Evolutionary conservation across 257 asterid species (phyloP), one percentile per base, ranked within the genome.

Genomic region (Lycium ferocissimum): DNA sequence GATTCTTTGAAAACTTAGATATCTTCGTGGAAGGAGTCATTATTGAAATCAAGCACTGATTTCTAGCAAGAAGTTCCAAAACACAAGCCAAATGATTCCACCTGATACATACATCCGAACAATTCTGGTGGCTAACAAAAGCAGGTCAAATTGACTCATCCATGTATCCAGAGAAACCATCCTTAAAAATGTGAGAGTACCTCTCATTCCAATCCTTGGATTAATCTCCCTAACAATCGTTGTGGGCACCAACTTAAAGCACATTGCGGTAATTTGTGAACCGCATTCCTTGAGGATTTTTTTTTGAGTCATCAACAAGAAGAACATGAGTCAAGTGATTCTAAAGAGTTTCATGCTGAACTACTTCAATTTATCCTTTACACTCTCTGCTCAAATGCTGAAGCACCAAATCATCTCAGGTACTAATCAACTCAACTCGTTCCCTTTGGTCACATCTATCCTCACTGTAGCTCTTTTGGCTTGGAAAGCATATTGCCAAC

Each of bases 391-490:
- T 58, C 54, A 86, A 40, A 18, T 70, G 76, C 72, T 83, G 87
- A 83, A 83, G 85, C 82, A 87, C 86, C 59, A 47, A 79, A 49
- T 78, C 73, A 63, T 82, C 75, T 83, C 49, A 0, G 85, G 86
- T 49, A 6, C 22, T 83, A 83, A 45, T 81, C 83, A 4, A 80
- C 59, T 57, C 15, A 20, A 8, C 37, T 83, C 37, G 43, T 83
- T 15, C 14, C 40, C 72, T 85, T 85, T 72, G 67, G 57, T 10
- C 62, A 67, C 57, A 54, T 79, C 85, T 84, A 88, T 18, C 40
- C 73, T 53, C 35, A 47, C 51, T 49, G 9, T 18, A 87, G 75
- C 58, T 20, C 62, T 81, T 75, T 63, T 3, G 85, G 81, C 51
- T 84, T 85, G 38, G 85, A 59, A 40, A 83, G 62, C 58, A 57